Percentiles rank a stretch among this genome's conserved stretches.
phyloP scores from a whole-genome alignment of 192 early-diverging fungal genomes.

The Anaeromyces robustus region DNA sequence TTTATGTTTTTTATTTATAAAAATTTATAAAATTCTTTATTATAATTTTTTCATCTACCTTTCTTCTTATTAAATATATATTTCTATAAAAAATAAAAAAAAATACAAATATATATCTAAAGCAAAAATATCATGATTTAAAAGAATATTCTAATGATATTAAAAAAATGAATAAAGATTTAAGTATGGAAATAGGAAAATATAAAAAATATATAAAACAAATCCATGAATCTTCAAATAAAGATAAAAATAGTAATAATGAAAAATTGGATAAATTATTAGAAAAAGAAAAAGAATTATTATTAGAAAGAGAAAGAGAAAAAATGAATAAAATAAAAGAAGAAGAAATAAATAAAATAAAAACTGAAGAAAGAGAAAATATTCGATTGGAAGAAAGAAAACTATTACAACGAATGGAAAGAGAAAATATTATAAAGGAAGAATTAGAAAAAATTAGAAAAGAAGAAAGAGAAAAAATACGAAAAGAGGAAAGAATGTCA shows the following conservation, averaged over 20 bases:
- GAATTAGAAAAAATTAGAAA: not conserved
- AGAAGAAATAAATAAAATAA: not conserved
- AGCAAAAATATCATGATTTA: not conserved
- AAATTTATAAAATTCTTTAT: too few relatives aligned
- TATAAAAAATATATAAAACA: not conserved
- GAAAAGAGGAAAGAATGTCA: not conserved
- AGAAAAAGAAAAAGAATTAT: not conserved
- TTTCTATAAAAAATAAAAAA: too few relatives aligned
- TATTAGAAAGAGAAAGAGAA: not conserved
- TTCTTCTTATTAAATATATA: too few relatives aligned
- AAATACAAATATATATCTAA: too few relatives aligned
- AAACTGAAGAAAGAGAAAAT: too few relatives aligned
- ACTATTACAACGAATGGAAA: not conserved
- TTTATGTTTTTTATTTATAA: too few relatives aligned
- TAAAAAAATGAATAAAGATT: not conserved
- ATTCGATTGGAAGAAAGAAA: too few relatives aligned
- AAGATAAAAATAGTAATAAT: not conserved
- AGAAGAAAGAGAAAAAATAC: not conserved
- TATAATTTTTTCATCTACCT: too few relatives aligned
- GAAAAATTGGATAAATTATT: not conserved
- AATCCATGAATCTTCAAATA: not conserved
- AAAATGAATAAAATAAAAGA: not conserved
- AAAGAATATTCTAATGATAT: not conserved
- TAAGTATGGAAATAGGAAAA: not conserved
- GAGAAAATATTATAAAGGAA: not conserved